Conservation (phyloP, 2,329 filamentous ascomycete species). For the Phialophora chinensis region DNA sequence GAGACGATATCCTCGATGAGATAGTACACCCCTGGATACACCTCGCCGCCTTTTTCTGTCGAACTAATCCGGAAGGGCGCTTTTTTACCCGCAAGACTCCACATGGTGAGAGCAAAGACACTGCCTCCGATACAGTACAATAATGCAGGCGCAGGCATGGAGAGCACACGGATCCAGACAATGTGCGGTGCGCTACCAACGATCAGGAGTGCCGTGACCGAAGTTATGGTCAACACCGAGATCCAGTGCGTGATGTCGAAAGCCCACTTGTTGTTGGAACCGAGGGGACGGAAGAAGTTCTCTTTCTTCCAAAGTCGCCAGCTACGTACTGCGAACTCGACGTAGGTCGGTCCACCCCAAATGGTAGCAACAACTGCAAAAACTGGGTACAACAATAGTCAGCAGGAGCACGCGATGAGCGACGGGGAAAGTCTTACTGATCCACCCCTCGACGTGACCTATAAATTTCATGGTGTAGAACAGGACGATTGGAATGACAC, state of each 20-base stretch:
- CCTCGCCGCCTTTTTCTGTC: conserved; percentile 62
- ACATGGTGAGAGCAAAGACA: conserved; percentile 36
- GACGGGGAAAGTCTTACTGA: conserved; percentile 25
- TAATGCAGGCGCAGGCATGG: conserved; percentile 37
- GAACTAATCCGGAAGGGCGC: conserved; percentile 68
- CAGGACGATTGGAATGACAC: conserved; percentile 39
- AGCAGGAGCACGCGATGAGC: not conserved
- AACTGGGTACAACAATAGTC: conserved; percentile 25
- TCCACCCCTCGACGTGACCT: conserved; percentile 38
- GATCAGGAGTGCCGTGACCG: conserved; percentile 37
- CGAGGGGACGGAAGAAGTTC: conserved; percentile 40
- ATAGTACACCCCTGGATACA: conserved; percentile 67
- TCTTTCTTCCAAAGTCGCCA: conserved; percentile 39
- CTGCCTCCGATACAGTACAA: conserved; percentile 32
- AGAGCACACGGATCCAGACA: conserved; percentile 39
- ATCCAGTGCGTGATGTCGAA: conserved; percentile 40
- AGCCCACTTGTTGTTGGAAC: conserved; percentile 37
- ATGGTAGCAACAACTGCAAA: conserved; percentile 41
- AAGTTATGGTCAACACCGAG: conserved; percentile 34
- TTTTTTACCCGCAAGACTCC: conserved; percentile 44
- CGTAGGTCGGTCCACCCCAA: conserved; percentile 40
- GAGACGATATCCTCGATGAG: conserved; percentile 71
- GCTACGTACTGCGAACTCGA: conserved; percentile 39
- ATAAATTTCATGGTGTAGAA: conserved; percentile 39
- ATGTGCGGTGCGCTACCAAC: conserved; percentile 39